These are phyloP conservation scores for Flaveria bidentis DNA, from an alignment of 129 eudicot genomes.

Conservation along the genomic window DNA sequence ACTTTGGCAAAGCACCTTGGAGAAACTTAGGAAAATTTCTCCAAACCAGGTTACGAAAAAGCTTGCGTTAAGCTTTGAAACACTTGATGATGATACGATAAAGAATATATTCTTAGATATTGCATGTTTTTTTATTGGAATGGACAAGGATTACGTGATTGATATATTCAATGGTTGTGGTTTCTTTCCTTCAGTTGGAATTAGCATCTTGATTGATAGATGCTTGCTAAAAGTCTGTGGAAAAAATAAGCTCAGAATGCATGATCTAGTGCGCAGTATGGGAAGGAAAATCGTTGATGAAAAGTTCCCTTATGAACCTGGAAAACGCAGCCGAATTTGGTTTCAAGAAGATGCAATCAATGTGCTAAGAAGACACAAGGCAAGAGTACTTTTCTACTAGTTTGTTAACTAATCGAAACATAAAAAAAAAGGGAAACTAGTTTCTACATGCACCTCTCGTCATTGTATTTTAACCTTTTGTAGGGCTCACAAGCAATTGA, in stretches of 20 bases:
- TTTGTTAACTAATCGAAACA: background rate
- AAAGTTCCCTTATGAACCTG: slow-evolving; percentile 28
- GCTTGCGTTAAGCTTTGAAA: slow-evolving; percentile 25
- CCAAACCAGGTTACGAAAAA: slow-evolving; percentile 10
- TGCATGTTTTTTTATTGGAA: slow-evolving; percentile 32
- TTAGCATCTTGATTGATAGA: slow-evolving; percentile 20
- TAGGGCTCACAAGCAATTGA: slow-evolving; percentile 14
- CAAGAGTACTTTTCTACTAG: background rate
- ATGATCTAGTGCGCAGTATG: slow-evolving; percentile 27
- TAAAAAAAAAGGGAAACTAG: background rate
- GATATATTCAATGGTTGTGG: slow-evolving; percentile 25
- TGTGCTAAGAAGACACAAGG: slow-evolving; percentile 17
- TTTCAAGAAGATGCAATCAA: slow-evolving; percentile 11
- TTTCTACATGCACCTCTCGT: background rate
- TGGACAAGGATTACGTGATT: slow-evolving; percentile 20
- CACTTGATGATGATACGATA: slow-evolving; percentile 16
- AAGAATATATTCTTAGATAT: slow-evolving; percentile 29
- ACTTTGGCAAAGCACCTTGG: slow-evolving; percentile 28
- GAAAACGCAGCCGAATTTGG: slow-evolving; percentile 30
- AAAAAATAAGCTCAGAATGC: slow-evolving; percentile 17
- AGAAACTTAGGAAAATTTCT: slow-evolving; percentile 9
- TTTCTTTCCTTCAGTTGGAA: slow-evolving; percentile 20
- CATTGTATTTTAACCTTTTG: background rate
- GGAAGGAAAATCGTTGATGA: slow-evolving; percentile 31
- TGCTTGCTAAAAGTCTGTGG: slow-evolving; percentile 22